Percentiles rank a stretch among this genome's conserved stretches.
These are phyloP conservation scores for Oropetium thomaeum DNA, from an alignment of 176 grass and related monocot genomes.

Conservation along the genomic window DNA sequence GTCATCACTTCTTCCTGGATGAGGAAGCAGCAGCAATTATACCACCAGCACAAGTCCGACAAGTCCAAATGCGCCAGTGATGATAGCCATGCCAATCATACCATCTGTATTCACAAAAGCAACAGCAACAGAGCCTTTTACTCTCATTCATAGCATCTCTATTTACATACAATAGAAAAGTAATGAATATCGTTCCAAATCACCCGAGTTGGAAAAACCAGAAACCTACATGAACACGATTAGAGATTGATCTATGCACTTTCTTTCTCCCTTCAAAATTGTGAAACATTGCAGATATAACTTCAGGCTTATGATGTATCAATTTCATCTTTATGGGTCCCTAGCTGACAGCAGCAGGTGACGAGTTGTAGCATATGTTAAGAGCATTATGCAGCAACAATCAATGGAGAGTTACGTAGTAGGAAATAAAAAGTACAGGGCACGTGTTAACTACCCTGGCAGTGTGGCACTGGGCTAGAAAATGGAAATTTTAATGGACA, in stretches of 20 bases:
- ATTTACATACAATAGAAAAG: conserved; percentile 13
- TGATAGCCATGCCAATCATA: conserved; percentile 86
- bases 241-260: neutral
- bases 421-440: neutral
- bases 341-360: neutral
- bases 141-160: too few relatives aligned
- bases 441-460: neutral
- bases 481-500: neutral
- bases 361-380: neutral
- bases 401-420: neutral
- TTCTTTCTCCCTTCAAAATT: neutral
- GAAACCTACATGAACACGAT: neutral
- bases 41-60: conserved; percentile 79
- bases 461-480: neutral
- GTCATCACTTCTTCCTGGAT: conserved; percentile 72
- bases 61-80: conserved; percentile 65
- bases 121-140: too few relatives aligned
- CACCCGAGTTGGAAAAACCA: neutral
- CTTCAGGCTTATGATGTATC: neutral
- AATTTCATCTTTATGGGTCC: neutral
- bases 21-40: conserved; percentile 59
- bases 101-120: too few relatives aligned
- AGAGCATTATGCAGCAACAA: neutral
- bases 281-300: neutral
- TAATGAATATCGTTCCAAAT: neutral